Base-by-base conservation (phyloP, 140 eudicot genomes). In the Oenanthe javanica region DNA sequence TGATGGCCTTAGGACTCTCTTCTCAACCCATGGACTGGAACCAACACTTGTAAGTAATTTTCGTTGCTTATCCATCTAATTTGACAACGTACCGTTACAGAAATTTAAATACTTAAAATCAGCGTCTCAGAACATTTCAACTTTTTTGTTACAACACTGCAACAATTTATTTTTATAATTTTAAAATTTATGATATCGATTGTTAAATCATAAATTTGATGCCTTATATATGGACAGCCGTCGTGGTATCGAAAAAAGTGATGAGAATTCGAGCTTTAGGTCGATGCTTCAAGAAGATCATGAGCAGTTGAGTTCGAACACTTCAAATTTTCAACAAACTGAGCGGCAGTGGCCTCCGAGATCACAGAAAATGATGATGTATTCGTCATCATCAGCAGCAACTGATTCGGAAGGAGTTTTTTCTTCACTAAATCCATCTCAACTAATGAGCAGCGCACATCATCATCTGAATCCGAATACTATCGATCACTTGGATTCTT, bases 1-100 rank as follows among this genome's bases (percentile, higher is more conserved):
- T 91, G 88, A 88, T 91, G 98, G 94, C 94, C 3, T 86, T 93
- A 78, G 91, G 94, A 42, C 94, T 89, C 79, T 82, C 97, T 47
- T 85, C 96, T 82, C 93, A 82, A 63, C 76, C 81, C 81, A 75
- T 87, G 88, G 93, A 93, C 77, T 93, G 97, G 97, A 93, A 90
- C 77, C 98, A 89, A 84, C 50, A 91, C 76, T 64, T 87, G 94
- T 91, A 85, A 85, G 94, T 43, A 43, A 43, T 67, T 31, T 31
- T 81, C 80, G 9, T 16, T 16, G 8, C n/a, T 54, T 11, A 16
- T 52, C 21, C 18, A 51, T 51, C 13, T 51, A 3, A 51, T 51
- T 14, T 51, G 57, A 3, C 16, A 16, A 52, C 63, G 27, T 59
- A 21, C 14, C 2, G 2, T 61, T 61, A 61, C 38, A 9, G 0